Evolutionary conservation across 768 basidiomycete species (phyloP).

Genomic region (Phlebiopsis flavidoalba): DNA sequence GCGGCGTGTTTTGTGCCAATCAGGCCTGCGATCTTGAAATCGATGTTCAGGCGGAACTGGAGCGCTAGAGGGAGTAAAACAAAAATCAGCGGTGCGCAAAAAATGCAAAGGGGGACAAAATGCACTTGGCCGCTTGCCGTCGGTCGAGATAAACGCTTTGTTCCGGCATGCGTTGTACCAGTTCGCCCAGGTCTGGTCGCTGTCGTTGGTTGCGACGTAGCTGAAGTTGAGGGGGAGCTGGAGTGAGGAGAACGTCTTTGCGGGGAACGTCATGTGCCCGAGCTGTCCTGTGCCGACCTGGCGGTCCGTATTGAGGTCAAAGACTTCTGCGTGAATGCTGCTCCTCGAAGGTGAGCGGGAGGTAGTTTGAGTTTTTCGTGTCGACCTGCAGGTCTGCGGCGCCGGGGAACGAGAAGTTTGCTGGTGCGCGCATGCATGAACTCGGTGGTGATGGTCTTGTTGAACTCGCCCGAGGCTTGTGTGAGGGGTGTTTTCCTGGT

Average conservation of each 20-base stretch:
- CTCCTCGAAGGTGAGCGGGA: conserved; percentile 74
- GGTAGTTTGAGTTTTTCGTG: conserved; percentile 62
- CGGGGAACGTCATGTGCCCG: conserved; percentile 53
- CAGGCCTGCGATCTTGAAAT: conserved; percentile 69
- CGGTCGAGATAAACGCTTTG: conserved; percentile 35
- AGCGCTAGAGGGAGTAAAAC: conserved; percentile 32
- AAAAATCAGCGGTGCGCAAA: not conserved
- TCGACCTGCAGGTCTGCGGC: conserved; percentile 71
- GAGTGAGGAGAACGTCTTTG: conserved; percentile 61
- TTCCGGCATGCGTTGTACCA: conserved; percentile 81
- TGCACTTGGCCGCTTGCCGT: conserved; percentile 58
- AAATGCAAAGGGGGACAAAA: conserved; percentile 7
- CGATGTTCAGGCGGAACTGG: conserved; percentile 58
- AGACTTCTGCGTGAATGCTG: conserved; percentile 63
- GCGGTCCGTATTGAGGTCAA: conserved; percentile 59
- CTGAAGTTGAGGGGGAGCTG: conserved; percentile 78
- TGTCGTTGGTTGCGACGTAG: conserved; percentile 72
- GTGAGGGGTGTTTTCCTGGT: conserved; percentile 50
- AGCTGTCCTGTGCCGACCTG: conserved; percentile 66
- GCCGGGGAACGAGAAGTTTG: conserved; percentile 89
- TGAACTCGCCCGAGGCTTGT: conserved; percentile 54
- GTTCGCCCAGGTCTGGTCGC: conserved; percentile 78
- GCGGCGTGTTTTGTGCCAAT: conserved; percentile 46
- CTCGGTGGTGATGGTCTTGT: conserved; percentile 45
- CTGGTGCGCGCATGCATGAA: conserved; percentile 75